Base-by-base conservation (phyloP, 2,329 filamentous ascomycete species). In the Dichotomopilus funicola region DNA sequence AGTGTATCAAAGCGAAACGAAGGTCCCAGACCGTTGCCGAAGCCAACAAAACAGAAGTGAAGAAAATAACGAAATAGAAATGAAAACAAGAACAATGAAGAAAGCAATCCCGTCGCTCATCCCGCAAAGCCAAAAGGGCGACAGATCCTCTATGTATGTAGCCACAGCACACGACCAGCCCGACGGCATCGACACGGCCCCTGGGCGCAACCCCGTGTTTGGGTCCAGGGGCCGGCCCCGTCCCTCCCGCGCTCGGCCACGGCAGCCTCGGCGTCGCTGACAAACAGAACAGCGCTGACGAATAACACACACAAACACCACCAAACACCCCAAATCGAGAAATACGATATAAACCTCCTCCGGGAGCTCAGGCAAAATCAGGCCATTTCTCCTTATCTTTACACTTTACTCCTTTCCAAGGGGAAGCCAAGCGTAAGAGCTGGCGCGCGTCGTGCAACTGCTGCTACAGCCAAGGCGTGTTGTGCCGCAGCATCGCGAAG, bases 1-100 rank as follows among this genome's bases (percentile, higher is more conserved):
- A 19, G 49, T 6, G 54, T 5, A 50, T 4, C 51, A 51, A 58
- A 54, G 42, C 33, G 45, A 46, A 54, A 2, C 19, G 49, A 57
- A 33, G 60, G 62, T 62, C 57, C 51, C 62, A 63, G 60, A 62
- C 62, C 60, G 40, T 51, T 38, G 54, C 43, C 11, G 33, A 37
- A 53, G 51, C 43, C 43, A 40, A 53, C 46, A 47, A 45, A 40
- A 49, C 19, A 27, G 19, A 27, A 27, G 3, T 3, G 2, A 27
- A 27, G 19, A 41, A n/a, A 19, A 58, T 9, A 49, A 55, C 34
- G n/a, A n/a, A n/a, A n/a, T n/a, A n/a, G n/a, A n/a, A n/a, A n/a
- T 55, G 49, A 49, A 50, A 11, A 13, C 19, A n/a, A 58, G 11
- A 50, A 56, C 36, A 57, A 49, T 27, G 19, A 49, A 50, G 36